Percentiles rank a stretch among this genome's conserved stretches.
Conservation (phyloP, 257 asterid species). For the Solanum etuberosum region DNA sequence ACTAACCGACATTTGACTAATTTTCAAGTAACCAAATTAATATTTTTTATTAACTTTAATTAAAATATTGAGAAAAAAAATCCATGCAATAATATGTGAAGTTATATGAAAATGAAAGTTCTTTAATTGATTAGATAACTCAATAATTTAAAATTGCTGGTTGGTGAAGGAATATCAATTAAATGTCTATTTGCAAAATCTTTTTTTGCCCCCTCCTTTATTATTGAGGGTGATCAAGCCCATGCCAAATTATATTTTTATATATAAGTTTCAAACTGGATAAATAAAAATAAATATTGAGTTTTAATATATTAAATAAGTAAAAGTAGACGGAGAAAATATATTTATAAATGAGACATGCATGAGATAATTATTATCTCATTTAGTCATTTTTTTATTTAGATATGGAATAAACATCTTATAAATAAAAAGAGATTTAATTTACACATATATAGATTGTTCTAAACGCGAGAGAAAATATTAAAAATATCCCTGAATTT, state of each 20-base stretch:
- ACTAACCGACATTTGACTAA: slow-evolving; percentile 4
- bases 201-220: neutral
- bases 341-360: neutral
- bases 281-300: neutral
- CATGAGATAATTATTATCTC: neutral
- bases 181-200: neutral
- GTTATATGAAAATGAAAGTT: neutral
- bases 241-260: neutral
- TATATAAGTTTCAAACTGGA: neutral
- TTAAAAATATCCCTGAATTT: no score
- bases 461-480: neutral
- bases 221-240: neutral
- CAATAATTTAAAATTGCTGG: neutral
- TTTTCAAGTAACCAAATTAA: neutral
- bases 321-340: neutral
- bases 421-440: neutral
- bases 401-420: neutral
- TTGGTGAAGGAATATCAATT: neutral
- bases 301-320: neutral
- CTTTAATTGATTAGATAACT: neutral
- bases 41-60: neutral
- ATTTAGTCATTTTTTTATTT: neutral
- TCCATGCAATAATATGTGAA: neutral
- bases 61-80: neutral
- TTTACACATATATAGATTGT: neutral